These are phyloP conservation scores for Phytophthora pini DNA, from an alignment of 352 stramenopile species.

Conservation along the genomic window DNA sequence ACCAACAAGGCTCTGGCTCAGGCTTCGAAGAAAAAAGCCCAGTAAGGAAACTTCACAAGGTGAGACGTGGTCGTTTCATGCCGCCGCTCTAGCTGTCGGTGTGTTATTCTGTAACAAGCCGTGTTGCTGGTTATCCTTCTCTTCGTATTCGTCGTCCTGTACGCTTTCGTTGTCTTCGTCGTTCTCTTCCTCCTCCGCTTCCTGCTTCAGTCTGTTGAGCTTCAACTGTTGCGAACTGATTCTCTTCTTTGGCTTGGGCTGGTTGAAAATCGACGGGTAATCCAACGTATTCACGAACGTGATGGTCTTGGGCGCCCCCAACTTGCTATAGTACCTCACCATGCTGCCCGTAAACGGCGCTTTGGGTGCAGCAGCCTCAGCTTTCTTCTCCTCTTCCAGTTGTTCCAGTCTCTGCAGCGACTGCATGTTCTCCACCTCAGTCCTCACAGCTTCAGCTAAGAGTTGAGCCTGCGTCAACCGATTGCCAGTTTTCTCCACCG, in stretches of 20 bases:
- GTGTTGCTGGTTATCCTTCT: slow-evolving; percentile 40
- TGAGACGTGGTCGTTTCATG: slow-evolving; percentile 6
- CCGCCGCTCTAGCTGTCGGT: slow-evolving; percentile 24
- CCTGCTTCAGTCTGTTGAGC: slow-evolving; percentile 35
- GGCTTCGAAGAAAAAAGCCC: slow-evolving; percentile 73
- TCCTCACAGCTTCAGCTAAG: slow-evolving; percentile 75
- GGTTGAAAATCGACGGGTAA: slow-evolving; percentile 77
- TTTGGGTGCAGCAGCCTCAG: slow-evolving; percentile 70
- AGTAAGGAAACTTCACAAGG: slow-evolving; percentile 38
- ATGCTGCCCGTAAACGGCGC: slow-evolving; percentile 72
- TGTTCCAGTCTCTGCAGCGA: slow-evolving; percentile 82
- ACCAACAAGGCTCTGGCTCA: slow-evolving; percentile 75
- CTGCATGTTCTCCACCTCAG: slow-evolving; percentile 80
- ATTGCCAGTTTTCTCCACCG: slow-evolving; percentile 51
- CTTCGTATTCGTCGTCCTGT: slow-evolving; percentile 30
- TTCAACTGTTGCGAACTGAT: slow-evolving; percentile 47
- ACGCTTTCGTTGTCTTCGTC: slow-evolving; percentile 40
- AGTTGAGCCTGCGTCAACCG: slow-evolving; percentile 75
- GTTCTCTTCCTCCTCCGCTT: slow-evolving; percentile 39
- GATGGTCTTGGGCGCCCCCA: slow-evolving; percentile 75
- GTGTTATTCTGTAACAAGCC: slow-evolving; percentile 33
- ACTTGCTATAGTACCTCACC: slow-evolving; percentile 71
- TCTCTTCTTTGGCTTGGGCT: slow-evolving; percentile 63
- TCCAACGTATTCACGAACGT: slow-evolving; percentile 78
- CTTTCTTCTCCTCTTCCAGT: slow-evolving; percentile 85